A percentile compares a stretch with the other conserved stretches of the same genome.
These are phyloP conservation scores for Tuber brumale DNA, from an alignment of 495 filamentous ascomycete species.

Conservation along the genomic window DNA sequence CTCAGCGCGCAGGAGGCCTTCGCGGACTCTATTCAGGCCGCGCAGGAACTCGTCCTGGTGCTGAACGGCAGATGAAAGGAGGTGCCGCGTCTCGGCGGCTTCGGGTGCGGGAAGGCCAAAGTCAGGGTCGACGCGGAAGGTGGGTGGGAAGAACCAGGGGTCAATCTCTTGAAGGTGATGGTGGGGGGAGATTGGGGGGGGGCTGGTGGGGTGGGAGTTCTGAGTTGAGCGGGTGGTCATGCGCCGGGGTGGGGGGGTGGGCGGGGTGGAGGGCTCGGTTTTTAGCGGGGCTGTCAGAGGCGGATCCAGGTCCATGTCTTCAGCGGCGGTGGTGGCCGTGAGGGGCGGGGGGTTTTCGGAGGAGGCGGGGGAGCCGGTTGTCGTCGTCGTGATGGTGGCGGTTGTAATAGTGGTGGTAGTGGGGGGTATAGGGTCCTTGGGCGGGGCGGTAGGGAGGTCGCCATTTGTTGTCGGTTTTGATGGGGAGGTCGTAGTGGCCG, in stretches of 20 bases:
- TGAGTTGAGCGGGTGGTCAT: constrained; percentile 41
- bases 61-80: constrained; percentile 80
- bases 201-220: constrained; percentile 62
- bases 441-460: background rate
- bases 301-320: constrained; percentile 29
- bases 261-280: constrained; percentile 15
- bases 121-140: constrained; percentile 60
- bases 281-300: constrained; percentile 22
- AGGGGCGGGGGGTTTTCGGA: constrained; percentile 9
- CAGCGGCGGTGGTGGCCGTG: background rate
- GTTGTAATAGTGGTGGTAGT: background rate
- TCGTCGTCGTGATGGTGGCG: constrained; percentile 4
- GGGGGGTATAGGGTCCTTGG: background rate
- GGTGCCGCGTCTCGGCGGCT: constrained; percentile 78
- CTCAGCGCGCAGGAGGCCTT: constrained; percentile 68
- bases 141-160: constrained; percentile 74
- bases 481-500: background rate
- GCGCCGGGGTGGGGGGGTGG: constrained; percentile 8
- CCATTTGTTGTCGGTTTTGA: constrained; percentile 9
- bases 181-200: constrained; percentile 27
- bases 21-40: constrained; percentile 65
- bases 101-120: constrained; percentile 71
- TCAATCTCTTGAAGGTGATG: constrained; percentile 52
- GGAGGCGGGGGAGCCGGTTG: constrained; percentile 5
- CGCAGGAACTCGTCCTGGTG: constrained; percentile 93